A percentile compares a stretch with the other conserved stretches of the same genome.
phyloP scores from a whole-genome alignment of 2,329 filamentous ascomycete genomes.

The Fusarium xylarioides region DNA sequence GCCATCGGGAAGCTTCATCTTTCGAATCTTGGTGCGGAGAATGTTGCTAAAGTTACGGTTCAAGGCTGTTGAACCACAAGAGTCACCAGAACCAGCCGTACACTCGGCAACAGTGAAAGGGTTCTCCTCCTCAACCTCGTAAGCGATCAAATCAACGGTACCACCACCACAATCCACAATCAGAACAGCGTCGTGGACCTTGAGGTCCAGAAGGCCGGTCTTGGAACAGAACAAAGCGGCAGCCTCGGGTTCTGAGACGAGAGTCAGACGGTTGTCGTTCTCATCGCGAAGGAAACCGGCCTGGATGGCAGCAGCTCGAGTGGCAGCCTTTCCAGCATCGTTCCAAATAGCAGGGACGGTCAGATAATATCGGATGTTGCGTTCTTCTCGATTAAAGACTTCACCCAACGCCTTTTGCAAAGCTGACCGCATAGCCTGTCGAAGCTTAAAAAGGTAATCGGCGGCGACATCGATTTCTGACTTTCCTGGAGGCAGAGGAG shows the following conservation, averaged over 20 bases:
- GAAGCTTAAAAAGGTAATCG: conserved; percentile 97
- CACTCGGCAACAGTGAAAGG: conserved; percentile 98
- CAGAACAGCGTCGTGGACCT: conserved; percentile 97
- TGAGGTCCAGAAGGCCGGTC: conserved; percentile 93
- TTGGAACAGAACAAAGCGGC: conserved; percentile 98
- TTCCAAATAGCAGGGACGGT: conserved; percentile 99
- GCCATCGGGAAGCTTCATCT: conserved; percentile 98
- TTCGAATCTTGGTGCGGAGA: conserved; percentile 93
- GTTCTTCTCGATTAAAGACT: conserved; percentile 97
- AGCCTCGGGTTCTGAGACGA: conserved; percentile 96
- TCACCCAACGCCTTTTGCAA: conserved; percentile 96
- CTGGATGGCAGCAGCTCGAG: conserved; percentile 93
- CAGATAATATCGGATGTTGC: conserved; percentile 96
- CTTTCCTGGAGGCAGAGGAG: conserved; percentile 95
- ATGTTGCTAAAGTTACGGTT: conserved; percentile 99
- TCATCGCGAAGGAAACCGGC: conserved; percentile 96
- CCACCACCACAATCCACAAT: conserved; percentile 99
- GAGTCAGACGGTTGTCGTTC: conserved; percentile 94
- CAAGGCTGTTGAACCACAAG: conserved; percentile 95
- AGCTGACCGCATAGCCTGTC: conserved; percentile 95
- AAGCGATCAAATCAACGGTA: conserved; percentile 98
- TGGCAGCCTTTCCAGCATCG: conserved; percentile 96
- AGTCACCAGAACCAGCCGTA: conserved; percentile 96
- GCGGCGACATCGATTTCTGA: conserved; percentile 99
- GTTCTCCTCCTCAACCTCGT: conserved; percentile 97